Evolutionary conservation across 73 alveolate genomes (phyloP).

Genomic region (Tetrahymena borealis): DNA sequence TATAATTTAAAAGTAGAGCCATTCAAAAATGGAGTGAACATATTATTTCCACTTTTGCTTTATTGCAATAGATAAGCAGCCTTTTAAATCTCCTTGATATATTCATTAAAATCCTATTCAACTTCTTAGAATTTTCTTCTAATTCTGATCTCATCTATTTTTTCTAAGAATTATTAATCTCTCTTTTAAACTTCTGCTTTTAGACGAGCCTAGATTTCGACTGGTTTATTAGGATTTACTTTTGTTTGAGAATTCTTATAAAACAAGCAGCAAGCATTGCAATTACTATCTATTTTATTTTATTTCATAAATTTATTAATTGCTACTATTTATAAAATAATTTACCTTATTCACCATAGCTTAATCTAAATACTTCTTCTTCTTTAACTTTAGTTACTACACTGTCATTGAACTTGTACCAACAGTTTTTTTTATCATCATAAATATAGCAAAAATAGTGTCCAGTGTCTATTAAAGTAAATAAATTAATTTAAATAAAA

Average conservation of each 20-base stretch:
- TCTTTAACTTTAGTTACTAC: neutral
- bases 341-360: neutral
- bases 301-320: neutral
- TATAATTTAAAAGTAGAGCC: neutral
- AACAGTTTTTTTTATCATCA: neutral
- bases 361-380: neutral
- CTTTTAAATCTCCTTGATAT: neutral
- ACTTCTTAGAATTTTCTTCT: neutral
- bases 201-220: neutral
- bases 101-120: neutral
- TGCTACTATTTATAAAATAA: neutral
- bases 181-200: neutral
- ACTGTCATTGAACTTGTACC: neutral
- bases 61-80: neutral
- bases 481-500: neutral
- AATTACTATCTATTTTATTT: neutral
- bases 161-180: neutral
- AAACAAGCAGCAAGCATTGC: neutral
- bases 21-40: neutral
- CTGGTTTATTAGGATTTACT: neutral
- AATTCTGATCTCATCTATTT: neutral
- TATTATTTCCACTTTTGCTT: neutral
- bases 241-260: neutral
- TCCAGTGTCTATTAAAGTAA: neutral
- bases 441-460: neutral